phyloP scores from a whole-genome alignment of 371 early-diverging fungal genomes.

The Mucor racemosus region DNA sequence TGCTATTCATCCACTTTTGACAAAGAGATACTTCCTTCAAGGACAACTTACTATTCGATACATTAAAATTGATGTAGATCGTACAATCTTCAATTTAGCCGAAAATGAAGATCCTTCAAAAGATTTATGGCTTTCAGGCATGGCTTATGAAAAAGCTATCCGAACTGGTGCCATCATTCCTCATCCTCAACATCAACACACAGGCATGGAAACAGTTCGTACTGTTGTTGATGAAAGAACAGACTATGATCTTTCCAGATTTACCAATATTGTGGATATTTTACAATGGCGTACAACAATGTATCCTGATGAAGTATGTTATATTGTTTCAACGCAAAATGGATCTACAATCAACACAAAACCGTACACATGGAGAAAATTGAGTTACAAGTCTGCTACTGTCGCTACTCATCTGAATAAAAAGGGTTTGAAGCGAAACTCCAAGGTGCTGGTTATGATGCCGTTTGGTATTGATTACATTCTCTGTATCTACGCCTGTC shows the following conservation, averaged over 20 bases:
- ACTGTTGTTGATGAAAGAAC: conserved; percentile 66
- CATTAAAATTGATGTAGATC: conserved; percentile 53
- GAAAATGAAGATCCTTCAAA: conserved; percentile 46
- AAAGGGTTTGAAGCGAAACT: conserved; percentile 59
- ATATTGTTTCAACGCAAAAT: conserved; percentile 26
- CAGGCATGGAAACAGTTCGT: conserved; percentile 63
- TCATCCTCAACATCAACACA: conserved; percentile 65
- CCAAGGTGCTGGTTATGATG: conserved; percentile 70
- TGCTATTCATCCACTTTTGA: conserved; percentile 61
- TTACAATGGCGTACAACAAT: conserved; percentile 65
- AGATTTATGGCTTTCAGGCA: conserved; percentile 33
- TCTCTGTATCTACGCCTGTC: conserved; percentile 78
- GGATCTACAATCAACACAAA: conserved; percentile 57
- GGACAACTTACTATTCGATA: conserved; percentile 54
- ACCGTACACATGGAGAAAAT: conserved; percentile 70
- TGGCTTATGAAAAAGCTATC: conserved; percentile 29
- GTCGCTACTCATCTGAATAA: conserved; percentile 67
- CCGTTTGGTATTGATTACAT: conserved; percentile 78
- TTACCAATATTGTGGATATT: conserved; percentile 65
- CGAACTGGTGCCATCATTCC: conserved; percentile 31
- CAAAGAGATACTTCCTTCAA: conserved; percentile 61
- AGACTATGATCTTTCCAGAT: conserved; percentile 60
- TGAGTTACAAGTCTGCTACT: conserved; percentile 69
- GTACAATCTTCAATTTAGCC: conserved; percentile 55
- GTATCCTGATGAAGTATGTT: conserved; percentile 68